Base-by-base conservation (phyloP, 306 rosid species). In the Rosa multiflora region DNA sequence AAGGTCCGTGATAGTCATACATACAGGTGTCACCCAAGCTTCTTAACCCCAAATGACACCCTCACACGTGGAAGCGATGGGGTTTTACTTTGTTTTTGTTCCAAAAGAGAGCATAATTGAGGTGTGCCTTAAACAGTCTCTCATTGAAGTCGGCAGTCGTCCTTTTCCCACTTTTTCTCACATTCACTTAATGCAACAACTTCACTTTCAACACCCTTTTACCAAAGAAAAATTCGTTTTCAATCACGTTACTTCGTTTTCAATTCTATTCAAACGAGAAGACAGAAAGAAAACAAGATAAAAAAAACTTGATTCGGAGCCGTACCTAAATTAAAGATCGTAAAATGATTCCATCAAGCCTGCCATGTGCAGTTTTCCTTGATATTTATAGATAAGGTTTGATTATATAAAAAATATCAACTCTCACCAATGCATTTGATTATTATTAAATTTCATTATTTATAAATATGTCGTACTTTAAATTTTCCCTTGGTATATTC, bases 91-190 rank as follows among this genome's bases (percentile, higher is more conserved):
- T 10, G 18, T 29, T 21, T 9, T 21, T 17, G 59, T 10, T 64
- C 35, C 5, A 52, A 73, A 67, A 67, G 42, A 40, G 5, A 39
- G 72, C 53, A 26, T 52, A 39, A 42, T 29, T 15, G 46, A 37
- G 37, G 37, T 32, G 37, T 32, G 37, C 37, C 37, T 32, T 9
- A 0, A 55, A 82, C 17, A 32, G 76, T 44, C 72, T 10, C 21
- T 66, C 59, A 23, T 32, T 32, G 37, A 32, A 75, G 80, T 82
- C 79, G 53, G 82, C 67, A 67, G 72, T 67, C 76, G 43, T 5
- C 62, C 42, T 35, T n/a, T 3, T 49, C 47, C 10, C 10, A 9
- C 47, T 9, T 44, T 69, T 44, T 1, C 48, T 18, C 8, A 0
- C 18, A 21, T 52, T 17, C 59, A 52, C 20, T 10, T 29, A 59